Conservation (phyloP, 1,139 yeast species). For the Geotrichum candidum region DNA sequence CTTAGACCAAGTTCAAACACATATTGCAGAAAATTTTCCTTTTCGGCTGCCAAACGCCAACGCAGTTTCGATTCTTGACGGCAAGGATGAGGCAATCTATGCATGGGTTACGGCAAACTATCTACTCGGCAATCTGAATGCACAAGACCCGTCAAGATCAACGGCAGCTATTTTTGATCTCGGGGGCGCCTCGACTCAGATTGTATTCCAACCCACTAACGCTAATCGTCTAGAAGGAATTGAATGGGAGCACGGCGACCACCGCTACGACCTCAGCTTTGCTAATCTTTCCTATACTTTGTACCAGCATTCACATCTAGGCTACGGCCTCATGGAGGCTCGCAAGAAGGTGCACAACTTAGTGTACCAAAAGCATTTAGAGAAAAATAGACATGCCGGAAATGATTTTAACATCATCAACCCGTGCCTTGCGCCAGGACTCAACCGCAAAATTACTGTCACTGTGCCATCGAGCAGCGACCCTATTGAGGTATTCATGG, state of each 20-base stretch:
- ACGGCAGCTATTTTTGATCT: slow-evolving; percentile 96
- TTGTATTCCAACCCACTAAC: slow-evolving; percentile 81
- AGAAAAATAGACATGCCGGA: background rate
- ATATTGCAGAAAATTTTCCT: slow-evolving; percentile 74
- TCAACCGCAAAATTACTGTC: slow-evolving; percentile 36
- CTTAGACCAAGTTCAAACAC: slow-evolving; percentile 28
- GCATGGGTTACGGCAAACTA: slow-evolving; percentile 98
- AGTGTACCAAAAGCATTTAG: slow-evolving; percentile 23
- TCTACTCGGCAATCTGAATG: slow-evolving; percentile 84
- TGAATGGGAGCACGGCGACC: slow-evolving; percentile 68
- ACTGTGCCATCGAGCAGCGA: slow-evolving; percentile 20
- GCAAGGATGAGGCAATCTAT: slow-evolving; percentile 95
- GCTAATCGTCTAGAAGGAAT: background rate
- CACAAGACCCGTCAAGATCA: slow-evolving; percentile 42
- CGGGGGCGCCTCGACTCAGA: slow-evolving; percentile 98
- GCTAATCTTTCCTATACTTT: slow-evolving; percentile 77
- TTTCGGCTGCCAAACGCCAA: slow-evolving; percentile 85
- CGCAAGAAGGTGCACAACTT: slow-evolving; percentile 68
- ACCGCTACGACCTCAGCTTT: slow-evolving; percentile 70
- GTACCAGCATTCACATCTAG: slow-evolving; percentile 92
- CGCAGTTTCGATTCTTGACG: slow-evolving; percentile 78
- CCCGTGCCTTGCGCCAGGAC: slow-evolving; percentile 86
- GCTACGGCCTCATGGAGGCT: slow-evolving; percentile 93
- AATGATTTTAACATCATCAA: slow-evolving; percentile 40
- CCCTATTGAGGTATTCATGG: slow-evolving; percentile 46